Percentiles rank a stretch among this genome's conserved stretches.
Conservation (phyloP, 352 stramenopile species). For the Phytophthora colocasiae region DNA sequence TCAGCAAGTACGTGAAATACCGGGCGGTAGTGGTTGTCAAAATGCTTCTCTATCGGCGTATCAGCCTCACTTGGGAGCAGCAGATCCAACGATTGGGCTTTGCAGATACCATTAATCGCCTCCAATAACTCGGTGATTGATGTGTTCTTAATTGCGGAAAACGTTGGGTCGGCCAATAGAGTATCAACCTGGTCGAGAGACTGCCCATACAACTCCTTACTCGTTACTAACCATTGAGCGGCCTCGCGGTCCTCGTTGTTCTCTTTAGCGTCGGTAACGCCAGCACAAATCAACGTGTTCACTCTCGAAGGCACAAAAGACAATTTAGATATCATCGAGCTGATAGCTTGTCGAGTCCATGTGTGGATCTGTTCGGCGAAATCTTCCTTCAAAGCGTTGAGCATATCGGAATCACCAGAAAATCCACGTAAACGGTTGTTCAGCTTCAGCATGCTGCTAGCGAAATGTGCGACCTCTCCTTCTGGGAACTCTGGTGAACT, state of each 20-base stretch:
- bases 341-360: constrained; percentile 49
- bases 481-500: constrained; percentile 48
- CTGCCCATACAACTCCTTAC: constrained; percentile 43
- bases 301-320: constrained; percentile 47
- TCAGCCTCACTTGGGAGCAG: constrained; percentile 23
- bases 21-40: constrained; percentile 51
- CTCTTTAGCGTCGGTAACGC: constrained; percentile 23
- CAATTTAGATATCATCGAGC: constrained; percentile 35
- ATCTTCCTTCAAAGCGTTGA: constrained; percentile 37
- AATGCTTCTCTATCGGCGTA: constrained; percentile 48
- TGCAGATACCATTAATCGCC: constrained; percentile 55
- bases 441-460: constrained; percentile 59
- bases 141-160: constrained; percentile 29
- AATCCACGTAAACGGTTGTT: constrained; percentile 41
- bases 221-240: constrained; percentile 45
- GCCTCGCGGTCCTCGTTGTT: constrained; percentile 23
- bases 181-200: constrained; percentile 42
- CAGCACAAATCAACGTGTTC: constrained; percentile 34
- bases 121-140: constrained; percentile 45
- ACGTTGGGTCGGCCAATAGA: constrained; percentile 24
- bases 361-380: constrained; percentile 43
- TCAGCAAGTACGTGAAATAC: constrained; percentile 43
- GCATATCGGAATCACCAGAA: constrained; percentile 27
- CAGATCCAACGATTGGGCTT: constrained; percentile 39
- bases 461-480: constrained; percentile 43